Percentiles rank a stretch among this genome's conserved stretches.
phyloP scores from a whole-genome alignment of 2,329 filamentous ascomycete genomes.

The Ploettnerulaceae sp. region DNA sequence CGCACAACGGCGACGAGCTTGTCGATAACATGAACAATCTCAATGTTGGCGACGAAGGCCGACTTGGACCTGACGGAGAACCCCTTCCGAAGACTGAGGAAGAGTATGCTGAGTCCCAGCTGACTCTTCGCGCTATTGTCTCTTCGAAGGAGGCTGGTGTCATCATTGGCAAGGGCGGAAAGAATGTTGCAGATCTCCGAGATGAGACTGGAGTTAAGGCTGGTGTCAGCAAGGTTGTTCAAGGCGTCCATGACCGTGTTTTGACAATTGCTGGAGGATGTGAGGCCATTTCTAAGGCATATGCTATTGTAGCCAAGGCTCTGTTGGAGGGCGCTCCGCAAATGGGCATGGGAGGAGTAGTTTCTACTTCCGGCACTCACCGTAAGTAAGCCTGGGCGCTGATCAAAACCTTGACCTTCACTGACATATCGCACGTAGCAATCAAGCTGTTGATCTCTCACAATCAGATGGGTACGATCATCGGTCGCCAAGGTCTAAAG shows the following conservation, averaged over 20 bases:
- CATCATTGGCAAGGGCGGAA: constrained; percentile 97
- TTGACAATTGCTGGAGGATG: constrained; percentile 90
- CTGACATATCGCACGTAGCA: constrained; percentile 47
- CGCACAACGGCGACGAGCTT: constrained; percentile 44
- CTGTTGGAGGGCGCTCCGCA: constrained; percentile 89
- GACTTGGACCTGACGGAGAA: constrained; percentile 69
- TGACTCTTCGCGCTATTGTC: constrained; percentile 95
- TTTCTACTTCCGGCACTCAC: constrained; percentile 85
- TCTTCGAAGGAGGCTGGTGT: constrained; percentile 98
- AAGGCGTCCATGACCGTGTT: constrained; percentile 94
- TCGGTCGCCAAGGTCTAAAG: constrained; percentile 91
- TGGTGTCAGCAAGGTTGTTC: constrained; percentile 97
- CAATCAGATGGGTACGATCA: constrained; percentile 99
- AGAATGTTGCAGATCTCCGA: constrained; percentile 94
- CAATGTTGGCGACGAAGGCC: constrained; percentile 57
- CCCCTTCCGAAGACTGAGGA: constrained; percentile 87
- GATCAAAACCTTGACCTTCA: constrained; percentile 1
- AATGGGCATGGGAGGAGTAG: constrained; percentile 91
- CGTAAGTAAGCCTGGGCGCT: constrained; percentile 55
- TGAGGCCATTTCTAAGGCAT: constrained; percentile 84
- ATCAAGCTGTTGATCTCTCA: constrained; percentile 98
- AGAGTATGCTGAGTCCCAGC: constrained; percentile 87
- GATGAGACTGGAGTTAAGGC: constrained; percentile 98
- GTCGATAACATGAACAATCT: constrained; percentile 59
- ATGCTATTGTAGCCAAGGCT: constrained; percentile 86